Percentiles rank a stretch among this genome's conserved stretches.
These are phyloP conservation scores for Diaporthe citriasiana DNA, from an alignment of 2,329 filamentous ascomycete genomes.

Conservation along the genomic window DNA sequence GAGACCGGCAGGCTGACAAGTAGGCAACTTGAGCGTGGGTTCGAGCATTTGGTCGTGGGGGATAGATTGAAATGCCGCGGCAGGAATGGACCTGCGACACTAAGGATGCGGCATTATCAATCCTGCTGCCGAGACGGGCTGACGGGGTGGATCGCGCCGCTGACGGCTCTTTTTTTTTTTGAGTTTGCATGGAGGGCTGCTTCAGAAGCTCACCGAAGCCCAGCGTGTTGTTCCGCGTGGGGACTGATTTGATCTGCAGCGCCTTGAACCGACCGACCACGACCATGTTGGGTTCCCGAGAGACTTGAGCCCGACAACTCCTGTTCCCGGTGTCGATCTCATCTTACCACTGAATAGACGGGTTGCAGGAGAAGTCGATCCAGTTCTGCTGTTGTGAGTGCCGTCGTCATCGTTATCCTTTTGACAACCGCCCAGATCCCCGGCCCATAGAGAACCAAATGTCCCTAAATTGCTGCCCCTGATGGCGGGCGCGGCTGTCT, in stretches of 20 bases:
- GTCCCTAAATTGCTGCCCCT: background rate
- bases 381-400: background rate
- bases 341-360: background rate
- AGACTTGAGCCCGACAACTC: background rate
- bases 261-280: slow-evolving; percentile 7
- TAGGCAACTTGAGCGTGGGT: background rate
- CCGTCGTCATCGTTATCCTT: background rate
- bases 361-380: background rate
- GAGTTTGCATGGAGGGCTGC: slow-evolving; percentile 8
- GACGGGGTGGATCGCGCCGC: slow-evolving; percentile 22
- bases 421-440: too few relatives aligned
- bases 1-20: background rate
- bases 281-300: background rate
- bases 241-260: slow-evolving; percentile 7
- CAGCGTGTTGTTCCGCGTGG: slow-evolving; percentile 4
- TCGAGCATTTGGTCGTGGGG: background rate
- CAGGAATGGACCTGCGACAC: background rate
- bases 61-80: slow-evolving; percentile 19
- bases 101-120: slow-evolving; percentile 31
- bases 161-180: background rate
- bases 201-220: slow-evolving; percentile 1
- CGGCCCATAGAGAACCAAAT: background rate
- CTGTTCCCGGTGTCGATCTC: slow-evolving; percentile 20
- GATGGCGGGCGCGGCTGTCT: slow-evolving; percentile 3
- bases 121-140: slow-evolving; percentile 22